Evolutionary conservation across 2,329 filamentous ascomycete genomes (phyloP), one percentile per base, ranked within the genome.

Genomic region (Fusarium heterosporum): DNA sequence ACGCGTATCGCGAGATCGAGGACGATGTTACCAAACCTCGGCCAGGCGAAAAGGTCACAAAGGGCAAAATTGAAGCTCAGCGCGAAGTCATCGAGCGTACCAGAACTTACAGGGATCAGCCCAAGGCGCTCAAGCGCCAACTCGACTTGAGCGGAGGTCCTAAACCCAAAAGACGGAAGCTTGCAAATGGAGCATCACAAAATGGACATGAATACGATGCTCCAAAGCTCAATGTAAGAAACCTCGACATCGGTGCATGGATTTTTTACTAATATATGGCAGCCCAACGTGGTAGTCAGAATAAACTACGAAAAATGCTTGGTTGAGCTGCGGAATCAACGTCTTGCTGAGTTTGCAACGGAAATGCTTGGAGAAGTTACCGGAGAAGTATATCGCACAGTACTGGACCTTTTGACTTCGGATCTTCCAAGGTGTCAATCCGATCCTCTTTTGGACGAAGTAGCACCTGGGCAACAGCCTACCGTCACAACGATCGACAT

Each of bases 301-400:
- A 83, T 97, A 54, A 97, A 97, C 75, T 90, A 93, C 73, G 90
- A 94, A 55, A 96, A 95, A 77, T 92, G 93, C 60, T 83, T 90
- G 8, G 92, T 97, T 11, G 89, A 92, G 48, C 83, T 97, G 65
- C 92, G 95, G 56, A 97, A 93, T 72, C 86, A 90, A 66, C 87
- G 89, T 19, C 87, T 98, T 4, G 87, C 90, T 51, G 84, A 88
- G n/a, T 86, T 93, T 56, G 93, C 89, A 2, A 84, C 89, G 50
- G 87, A 91, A 52, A 83, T 86, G 30, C 85, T 96, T 19, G 92
- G 93, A 42, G 83, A 89, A 39, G 88, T 86, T 2, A 96, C 94
- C 2, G 89, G 90, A 1, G 85, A 90, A 61, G 88, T 98, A 2
- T 98, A 97, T 75, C 87, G 87, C 36, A 86, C 89, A 14, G 82